Evolutionary conservation across 1,284 basidiomycete species (phyloP), one percentile per base, ranked within the genome.

Genomic region (Ustilago cynodontis): DNA sequence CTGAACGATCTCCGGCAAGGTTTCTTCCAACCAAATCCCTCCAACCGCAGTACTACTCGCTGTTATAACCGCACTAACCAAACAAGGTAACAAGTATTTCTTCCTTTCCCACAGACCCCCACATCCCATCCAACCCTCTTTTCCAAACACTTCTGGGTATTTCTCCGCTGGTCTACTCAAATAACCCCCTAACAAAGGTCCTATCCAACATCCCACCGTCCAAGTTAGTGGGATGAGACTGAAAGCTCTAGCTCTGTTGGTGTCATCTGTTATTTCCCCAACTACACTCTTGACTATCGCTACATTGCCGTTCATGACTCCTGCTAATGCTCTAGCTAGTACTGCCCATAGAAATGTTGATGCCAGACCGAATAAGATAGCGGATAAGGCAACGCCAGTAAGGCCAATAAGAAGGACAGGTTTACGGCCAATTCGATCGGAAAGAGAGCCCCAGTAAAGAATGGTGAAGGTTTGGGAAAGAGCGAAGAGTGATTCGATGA

Each of bases 401-500:
- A 88, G 69, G 2, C 87, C 86, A 14, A 81, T 77, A 1, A 87
- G 57, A 5, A 88, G 71, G 1, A 88, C 85, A 0, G 87, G 87
- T 51, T 86, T 87, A 50, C 85, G 79, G 0, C 85, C 87, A 18
- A 87, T 83, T 0, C 82, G 71, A 59, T 87, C 86, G 6, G 79
- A 83, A 0, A 86, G 79, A 1, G 78, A 59, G 14, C 85, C 85
- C 86, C 86, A 87, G 22, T 69, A 70, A 3, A 87, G 74, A 41
- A 86, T 89, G 13, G 91, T 81, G 35, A 65, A 35, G 20, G 83
- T 69, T 61, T 87, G 86, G 13, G 77, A 65, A n/a, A 87, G 59
- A 0, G 86, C 83, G 64, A 87, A 88, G 28, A 84, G 67, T 0
- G 76, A 78, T 56, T 87, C 90, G 60, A 91, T 89, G 39, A 91